Base-by-base conservation (phyloP, 75 land plant genomes). In the Selaginella tamariscina region DNA sequence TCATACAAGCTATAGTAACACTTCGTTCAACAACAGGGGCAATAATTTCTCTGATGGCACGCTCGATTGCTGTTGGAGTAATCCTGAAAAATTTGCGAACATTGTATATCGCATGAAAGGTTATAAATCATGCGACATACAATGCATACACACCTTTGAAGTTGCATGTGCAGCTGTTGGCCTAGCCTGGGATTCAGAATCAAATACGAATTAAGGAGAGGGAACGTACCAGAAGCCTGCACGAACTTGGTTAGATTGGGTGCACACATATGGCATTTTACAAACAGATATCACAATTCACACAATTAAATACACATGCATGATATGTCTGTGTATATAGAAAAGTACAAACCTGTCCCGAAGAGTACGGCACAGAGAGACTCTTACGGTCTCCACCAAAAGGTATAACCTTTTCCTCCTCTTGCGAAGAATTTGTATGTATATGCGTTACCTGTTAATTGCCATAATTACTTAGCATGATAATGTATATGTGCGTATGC, bases 1-100 rank as follows among this genome's bases (percentile, higher is more conserved):
- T 95, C 75, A 80, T 83, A 69, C 82, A 82, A 23, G 99, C 88
- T 68, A 95, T 95, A 27, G 83, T 78, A 62, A 95, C 99, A 78
- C 99, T 95, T 0, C 99, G 85, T 28, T 87, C 86, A 24, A 90
- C 91, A 77, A 95, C 84, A 57, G 85, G 82, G 29, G 81, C 29
- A 24, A 90, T 78, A 21, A 90, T 84, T 71, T 95, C 96, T 39
- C 79, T 77, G 55, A 95, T 78, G 21, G 99, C 91, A 55, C 87
- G 86, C 49, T 95, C 99, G 85, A 95, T 85, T n/a, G 91, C 91
- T 63, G 78, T 15, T 33, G 84, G 91, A 75, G 87, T 71, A 66
- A 85, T 80, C 64, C 98, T 94, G 83, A 44, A 18, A 65, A 26
- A 22, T 31, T 39, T 33, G 23, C 29, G 29, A 26, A 0, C 18